Evolutionary conservation across 352 stramenopile species (phyloP).

Genomic region (Paralagenidium karlingii): DNA sequence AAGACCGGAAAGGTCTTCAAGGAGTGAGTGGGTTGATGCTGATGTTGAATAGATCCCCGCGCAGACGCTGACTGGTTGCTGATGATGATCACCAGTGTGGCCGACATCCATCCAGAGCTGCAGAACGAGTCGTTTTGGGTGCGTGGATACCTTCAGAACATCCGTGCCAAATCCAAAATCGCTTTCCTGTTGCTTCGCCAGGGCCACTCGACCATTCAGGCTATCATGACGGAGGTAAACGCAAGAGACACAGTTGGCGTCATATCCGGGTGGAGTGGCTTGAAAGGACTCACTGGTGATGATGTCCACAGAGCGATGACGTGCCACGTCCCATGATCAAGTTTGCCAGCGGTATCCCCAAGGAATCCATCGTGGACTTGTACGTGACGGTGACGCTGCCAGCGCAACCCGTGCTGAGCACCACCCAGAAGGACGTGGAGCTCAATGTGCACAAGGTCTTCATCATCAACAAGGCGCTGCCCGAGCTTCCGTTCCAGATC

Average conservation of each 20-base stretch:
- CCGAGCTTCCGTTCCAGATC: conserved; percentile 89
- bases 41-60: no score
- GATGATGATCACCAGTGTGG: no score
- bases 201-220: conserved; percentile 94
- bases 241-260: not conserved
- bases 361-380: conserved; percentile 96
- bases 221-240: conserved; percentile 42
- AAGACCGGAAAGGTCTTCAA: conserved; percentile 66
- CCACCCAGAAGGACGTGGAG: conserved; percentile 93
- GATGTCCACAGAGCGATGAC: conserved; percentile 65
- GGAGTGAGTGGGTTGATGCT: no score
- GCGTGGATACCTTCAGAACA: conserved; percentile 90
- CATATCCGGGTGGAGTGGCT: not conserved
- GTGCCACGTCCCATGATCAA: conserved; percentile 95
- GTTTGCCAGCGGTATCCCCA: conserved; percentile 89
- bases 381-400: conserved; percentile 85
- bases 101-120: conserved; percentile 62
- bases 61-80: conserved; percentile 19
- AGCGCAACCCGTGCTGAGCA: conserved; percentile 86
- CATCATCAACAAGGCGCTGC: conserved; percentile 88
- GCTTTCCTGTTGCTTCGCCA: conserved; percentile 96
- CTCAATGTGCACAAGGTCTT: conserved; percentile 91
- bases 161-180: conserved; percentile 89
- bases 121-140: conserved; percentile 90
- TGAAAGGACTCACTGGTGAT: conserved; percentile 7